Evolutionary conservation across 73 alveolate genomes (phyloP).

Genomic region (Uronychia binucleata): DNA sequence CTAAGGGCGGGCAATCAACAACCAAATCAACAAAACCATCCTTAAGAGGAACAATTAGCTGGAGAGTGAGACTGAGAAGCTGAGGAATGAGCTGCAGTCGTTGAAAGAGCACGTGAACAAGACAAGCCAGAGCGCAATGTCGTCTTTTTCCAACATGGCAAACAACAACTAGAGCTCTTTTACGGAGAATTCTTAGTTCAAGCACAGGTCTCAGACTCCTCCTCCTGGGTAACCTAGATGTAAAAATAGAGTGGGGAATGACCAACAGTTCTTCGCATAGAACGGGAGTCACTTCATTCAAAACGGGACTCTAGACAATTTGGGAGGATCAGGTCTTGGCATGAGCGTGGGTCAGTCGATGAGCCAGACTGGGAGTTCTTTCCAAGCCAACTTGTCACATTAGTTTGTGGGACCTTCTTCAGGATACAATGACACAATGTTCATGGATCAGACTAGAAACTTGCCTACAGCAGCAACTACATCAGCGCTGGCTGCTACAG

Average conservation of each 20-base stretch:
- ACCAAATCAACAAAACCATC: constrained; percentile 7
- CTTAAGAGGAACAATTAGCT: not conserved
- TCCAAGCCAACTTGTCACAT: not conserved
- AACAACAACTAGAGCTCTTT: not conserved
- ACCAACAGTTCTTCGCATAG: not conserved
- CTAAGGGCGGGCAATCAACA: constrained; percentile 47
- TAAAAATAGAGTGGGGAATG: not conserved
- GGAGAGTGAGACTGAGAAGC: constrained; percentile 7
- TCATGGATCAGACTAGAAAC: not conserved
- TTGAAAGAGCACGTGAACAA: not conserved
- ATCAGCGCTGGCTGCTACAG: constrained; percentile 6
- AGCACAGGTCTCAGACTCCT: not conserved
- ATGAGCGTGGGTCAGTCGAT: not conserved
- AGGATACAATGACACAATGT: not conserved
- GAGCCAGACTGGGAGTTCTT: not conserved
- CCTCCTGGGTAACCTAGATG: too few relatives aligned
- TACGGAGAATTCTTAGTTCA: not conserved
- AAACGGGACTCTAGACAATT: not conserved
- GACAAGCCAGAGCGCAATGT: not conserved
- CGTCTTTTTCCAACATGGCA: not conserved
- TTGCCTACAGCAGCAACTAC: not conserved
- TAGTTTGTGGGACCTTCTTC: not conserved
- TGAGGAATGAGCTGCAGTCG: not conserved
- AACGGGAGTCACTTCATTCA: not conserved
- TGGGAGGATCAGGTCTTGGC: not conserved